These are phyloP conservation scores for Lactarius akahatsu DNA, from an alignment of 768 basidiomycete species.

Conservation along the genomic window DNA sequence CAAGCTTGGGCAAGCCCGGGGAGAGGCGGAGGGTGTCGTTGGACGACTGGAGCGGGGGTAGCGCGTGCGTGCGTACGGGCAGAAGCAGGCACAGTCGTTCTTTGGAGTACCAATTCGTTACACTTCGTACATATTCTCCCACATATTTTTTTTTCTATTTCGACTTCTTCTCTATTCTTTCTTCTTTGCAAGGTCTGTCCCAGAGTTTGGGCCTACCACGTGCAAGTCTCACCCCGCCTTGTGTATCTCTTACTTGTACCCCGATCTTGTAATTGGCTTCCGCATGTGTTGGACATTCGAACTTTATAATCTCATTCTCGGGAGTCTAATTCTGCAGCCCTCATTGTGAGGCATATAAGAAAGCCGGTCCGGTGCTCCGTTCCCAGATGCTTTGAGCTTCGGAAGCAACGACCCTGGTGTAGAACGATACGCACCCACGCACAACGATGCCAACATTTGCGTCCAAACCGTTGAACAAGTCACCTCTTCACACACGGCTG, in stretches of 20 bases:
- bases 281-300: constrained; percentile 7
- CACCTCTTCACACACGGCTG: constrained; percentile 19
- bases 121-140: neutral
- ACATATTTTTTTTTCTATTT: neutral
- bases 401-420: neutral
- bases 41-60: constrained; percentile 34
- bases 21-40: constrained; percentile 38
- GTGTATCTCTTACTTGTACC: constrained; percentile 15
- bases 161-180: neutral
- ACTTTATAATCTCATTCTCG: neutral
- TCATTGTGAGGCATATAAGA: no score
- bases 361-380: constrained; percentile 14
- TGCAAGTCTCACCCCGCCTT: constrained; percentile 1
- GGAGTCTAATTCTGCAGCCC: neutral
- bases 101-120: neutral
- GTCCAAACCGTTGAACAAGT: constrained; percentile 20
- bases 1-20: constrained; percentile 37
- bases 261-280: constrained; percentile 16
- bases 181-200: neutral
- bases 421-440: neutral
- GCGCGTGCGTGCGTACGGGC: neutral
- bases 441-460: constrained; percentile 25
- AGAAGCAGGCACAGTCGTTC: neutral
- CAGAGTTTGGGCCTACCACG: constrained; percentile 1
- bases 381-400: neutral